Percentiles rank a stretch among this genome's conserved stretches.
Conservation (phyloP, 805 yeast genomes). For the Ogataea angusta region DNA sequence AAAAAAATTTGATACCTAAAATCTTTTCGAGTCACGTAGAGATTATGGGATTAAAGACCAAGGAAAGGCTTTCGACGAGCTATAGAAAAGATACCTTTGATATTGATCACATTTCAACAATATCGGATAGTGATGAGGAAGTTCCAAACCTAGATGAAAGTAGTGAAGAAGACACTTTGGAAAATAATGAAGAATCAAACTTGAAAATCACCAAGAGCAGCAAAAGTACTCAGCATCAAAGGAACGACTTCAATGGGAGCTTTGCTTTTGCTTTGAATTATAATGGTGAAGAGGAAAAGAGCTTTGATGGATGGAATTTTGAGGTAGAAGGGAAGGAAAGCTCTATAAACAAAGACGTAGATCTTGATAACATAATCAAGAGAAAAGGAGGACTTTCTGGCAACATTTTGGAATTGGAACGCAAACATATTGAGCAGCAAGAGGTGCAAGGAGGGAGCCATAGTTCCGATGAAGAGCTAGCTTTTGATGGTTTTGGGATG, state of each 20-base stretch:
- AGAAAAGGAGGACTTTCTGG: slow-evolving; percentile 68
- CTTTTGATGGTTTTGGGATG: slow-evolving; percentile 42
- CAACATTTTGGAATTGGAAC: slow-evolving; percentile 21
- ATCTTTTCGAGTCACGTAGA: too few species aligned
- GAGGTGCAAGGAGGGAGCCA: slow-evolving; percentile 12
- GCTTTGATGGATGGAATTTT: slow-evolving; percentile 84
- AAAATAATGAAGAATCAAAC: slow-evolving; percentile 12
- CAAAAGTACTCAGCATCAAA: slow-evolving; percentile 27
- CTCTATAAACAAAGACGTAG: slow-evolving; percentile 54
- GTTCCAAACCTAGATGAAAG: slow-evolving; percentile 38
- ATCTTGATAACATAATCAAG: slow-evolving; percentile 81
- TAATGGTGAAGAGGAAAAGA: slow-evolving; percentile 29
- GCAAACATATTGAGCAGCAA: too few species aligned
- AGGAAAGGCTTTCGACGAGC: too few species aligned
- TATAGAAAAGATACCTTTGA: not conserved
- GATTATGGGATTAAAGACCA: too few species aligned
- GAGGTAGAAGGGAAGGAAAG: slow-evolving; percentile 41
- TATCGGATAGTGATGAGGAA: slow-evolving; percentile 74
- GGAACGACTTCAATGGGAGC: slow-evolving; percentile 63
- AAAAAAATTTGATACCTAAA: too few species aligned
- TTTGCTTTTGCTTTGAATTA: slow-evolving; percentile 70
- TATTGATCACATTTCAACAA: slow-evolving; percentile 41
- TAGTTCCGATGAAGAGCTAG: slow-evolving; percentile 38
- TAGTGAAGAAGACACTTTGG: slow-evolving; percentile 42
- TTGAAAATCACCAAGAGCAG: slow-evolving; percentile 19